Evolutionary conservation across 768 basidiomycete genomes (phyloP), one percentile per base, ranked within the genome.

Genomic region (Tylopilus felleus): DNA sequence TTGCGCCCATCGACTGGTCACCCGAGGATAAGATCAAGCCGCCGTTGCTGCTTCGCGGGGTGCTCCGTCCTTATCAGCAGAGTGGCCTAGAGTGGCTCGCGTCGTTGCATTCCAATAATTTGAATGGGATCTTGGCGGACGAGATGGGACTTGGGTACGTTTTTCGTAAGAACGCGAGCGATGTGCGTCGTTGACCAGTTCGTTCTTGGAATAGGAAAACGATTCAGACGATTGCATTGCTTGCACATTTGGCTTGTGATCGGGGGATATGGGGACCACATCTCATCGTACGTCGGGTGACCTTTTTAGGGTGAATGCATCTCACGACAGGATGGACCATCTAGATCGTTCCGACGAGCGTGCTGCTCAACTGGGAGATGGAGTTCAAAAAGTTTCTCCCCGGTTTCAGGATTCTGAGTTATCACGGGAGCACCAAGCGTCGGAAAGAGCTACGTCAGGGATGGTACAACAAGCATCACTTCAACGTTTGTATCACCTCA

Each of bases 361-460:
- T 98, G 17, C 76, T 98, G 40, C 75, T 96, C 51, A 97, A 97
- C 68, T 98, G 94, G 95, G 87, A 91, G 66, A 89, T 92, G 86
- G 95, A 98, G 67, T 97, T 97, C 75, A 90, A 93, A 68, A 95
- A 94, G 67, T 97, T 98, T 69, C 77, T 93, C 1, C 95, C 95
- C 0, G 89, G 90, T 1, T 93, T 94, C 73, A 84, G 81, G 55
- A 83, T 89, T 48, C 70, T 97, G 33, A 89, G 89, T 65, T 99
- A 98, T 66, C 90, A 98, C 64, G 97, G 97, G 25, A 83, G 77
- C 44, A 85, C 88, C 35, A 93, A 93, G 66, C 90, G 92, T 35
- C 84, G 93, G 44, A 93, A 92, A 65, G 91, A 95, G 59, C 80
- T 93, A 21, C 84, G 93, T 12, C 83, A 90, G 60, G 93, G 93